Base-by-base conservation (phyloP, 2,329 filamentous ascomycete genomes). In the Phialocephala sp. region DNA sequence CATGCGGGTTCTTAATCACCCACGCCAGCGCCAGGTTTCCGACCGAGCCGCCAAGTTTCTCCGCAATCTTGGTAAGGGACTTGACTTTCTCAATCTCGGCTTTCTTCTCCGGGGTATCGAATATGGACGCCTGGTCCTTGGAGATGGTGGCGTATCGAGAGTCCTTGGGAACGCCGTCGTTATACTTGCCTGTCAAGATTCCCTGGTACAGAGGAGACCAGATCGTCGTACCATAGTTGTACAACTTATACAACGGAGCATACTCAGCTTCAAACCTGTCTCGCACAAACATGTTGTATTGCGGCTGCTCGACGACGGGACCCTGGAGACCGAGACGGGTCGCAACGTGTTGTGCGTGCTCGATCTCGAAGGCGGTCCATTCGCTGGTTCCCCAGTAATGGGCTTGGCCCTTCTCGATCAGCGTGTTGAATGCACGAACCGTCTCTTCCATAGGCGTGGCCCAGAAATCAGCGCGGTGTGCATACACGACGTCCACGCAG, bases 381-480 rank as follows among this genome's bases (percentile, higher is more conserved):
- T 89, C 86, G 0, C 84, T 87, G 0, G 87, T 89, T 50, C 87
- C 87, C 87, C 87, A 89, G 79, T 90, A 89, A 69, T 90, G 84
- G 3, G 86, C 85, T 77, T 89, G 86, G 72, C 88, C 88, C 1
- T 82, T 82, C 75, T 86, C 80, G 75, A 91, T 89, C 59, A 90
- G 77, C 75, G 89, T 82, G 80, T 90, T 90, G 80, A 91, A 90
- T 60, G 85, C 87, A 57, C 88, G 85, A 50, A 91, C 88, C 1
- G 84, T 87, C 79, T 91, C 89, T 75, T 90, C 87, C 80, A 91
- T 90, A 2, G 88, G 89, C 0, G 88, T 91, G 50, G 37, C 60
- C 59, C 85, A 80, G n/a, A 86, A 83, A 74, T 91, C 89, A 1
- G 88, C 85, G 22, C 89, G 84, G 78, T 91, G 89, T n/a, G 88